These are phyloP conservation scores for Protomyces inouyei DNA, from an alignment of 1,139 yeast species.

Conservation along the genomic window DNA sequence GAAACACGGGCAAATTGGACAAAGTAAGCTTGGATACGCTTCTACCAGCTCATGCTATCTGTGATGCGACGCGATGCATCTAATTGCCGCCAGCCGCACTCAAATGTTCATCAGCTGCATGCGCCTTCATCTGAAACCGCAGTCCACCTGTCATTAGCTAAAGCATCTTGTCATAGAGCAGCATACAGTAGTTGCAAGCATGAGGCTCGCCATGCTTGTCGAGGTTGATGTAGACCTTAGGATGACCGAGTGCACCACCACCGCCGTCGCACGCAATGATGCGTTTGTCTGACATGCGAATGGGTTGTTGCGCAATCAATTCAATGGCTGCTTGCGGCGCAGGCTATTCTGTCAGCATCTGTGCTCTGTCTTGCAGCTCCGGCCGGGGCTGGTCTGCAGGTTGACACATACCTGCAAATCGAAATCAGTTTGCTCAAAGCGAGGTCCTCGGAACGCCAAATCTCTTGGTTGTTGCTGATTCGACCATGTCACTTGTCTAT, in stretches of 20 bases:
- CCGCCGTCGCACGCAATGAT: slow-evolving; percentile 85
- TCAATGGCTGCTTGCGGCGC: slow-evolving; percentile 82
- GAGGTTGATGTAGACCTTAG: slow-evolving; percentile 73
- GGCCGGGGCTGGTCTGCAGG: slow-evolving; percentile 37
- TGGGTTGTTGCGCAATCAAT: slow-evolving; percentile 68
- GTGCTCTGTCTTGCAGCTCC: neutral
- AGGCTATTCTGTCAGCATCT: slow-evolving; percentile 46
- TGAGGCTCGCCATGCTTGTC: slow-evolving; percentile 62
- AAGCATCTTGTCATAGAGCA: neutral
- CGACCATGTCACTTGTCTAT: slow-evolving; percentile 67
- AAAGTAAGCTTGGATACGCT: neutral
- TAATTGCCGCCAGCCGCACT: slow-evolving; percentile 20
- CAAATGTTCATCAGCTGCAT: slow-evolving; percentile 16
- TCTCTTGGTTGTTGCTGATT: slow-evolving; percentile 59
- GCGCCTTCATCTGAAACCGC: slow-evolving; percentile 25
- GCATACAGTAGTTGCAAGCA: slow-evolving; percentile 67
- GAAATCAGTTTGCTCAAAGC: slow-evolving; percentile 70
- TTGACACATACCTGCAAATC: slow-evolving; percentile 32
- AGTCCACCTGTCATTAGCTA: slow-evolving; percentile 11
- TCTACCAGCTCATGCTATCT: neutral
- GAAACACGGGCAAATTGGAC: neutral
- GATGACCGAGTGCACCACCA: slow-evolving; percentile 75
- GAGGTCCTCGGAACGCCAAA: slow-evolving; percentile 57
- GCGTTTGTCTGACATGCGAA: slow-evolving; percentile 57
- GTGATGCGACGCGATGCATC: neutral